Evolutionary conservation across 768 basidiomycete species (phyloP).

Genomic region (Pleurotus platypus): DNA sequence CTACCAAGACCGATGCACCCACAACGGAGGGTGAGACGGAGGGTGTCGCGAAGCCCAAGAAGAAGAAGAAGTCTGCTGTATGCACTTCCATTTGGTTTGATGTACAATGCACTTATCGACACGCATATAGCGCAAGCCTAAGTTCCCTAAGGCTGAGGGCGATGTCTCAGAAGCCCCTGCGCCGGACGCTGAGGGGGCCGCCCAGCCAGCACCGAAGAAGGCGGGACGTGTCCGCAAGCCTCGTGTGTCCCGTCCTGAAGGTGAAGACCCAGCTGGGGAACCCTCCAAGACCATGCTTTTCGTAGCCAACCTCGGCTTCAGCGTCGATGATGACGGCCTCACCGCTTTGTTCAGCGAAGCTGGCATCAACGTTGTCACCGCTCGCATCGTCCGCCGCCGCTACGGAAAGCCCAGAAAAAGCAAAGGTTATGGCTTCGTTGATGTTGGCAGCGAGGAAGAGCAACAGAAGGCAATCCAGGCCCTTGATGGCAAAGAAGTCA

Average conservation of each 20-base stretch:
- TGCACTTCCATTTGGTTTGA: slow-evolving; percentile 21
- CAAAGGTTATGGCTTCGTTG: slow-evolving; percentile 98
- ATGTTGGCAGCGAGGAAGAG: slow-evolving; percentile 84
- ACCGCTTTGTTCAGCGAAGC: slow-evolving; percentile 81
- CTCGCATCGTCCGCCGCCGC: slow-evolving; percentile 84
- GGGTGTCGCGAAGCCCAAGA: slow-evolving; percentile 79
- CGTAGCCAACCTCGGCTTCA: slow-evolving; percentile 97
- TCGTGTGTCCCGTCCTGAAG: slow-evolving; percentile 64
- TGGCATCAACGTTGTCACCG: slow-evolving; percentile 76
- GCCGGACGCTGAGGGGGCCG: slow-evolving; percentile 29
- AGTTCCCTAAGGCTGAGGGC: slow-evolving; percentile 39
- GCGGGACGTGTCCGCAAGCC: slow-evolving; percentile 52
- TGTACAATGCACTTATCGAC: slow-evolving; percentile 17
- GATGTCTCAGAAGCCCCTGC: slow-evolving; percentile 33
- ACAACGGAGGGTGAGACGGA: slow-evolving; percentile 47
- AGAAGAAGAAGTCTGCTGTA: slow-evolving; percentile 70
- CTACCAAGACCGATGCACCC: slow-evolving; percentile 51
- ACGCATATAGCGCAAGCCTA: slow-evolving; percentile 54
- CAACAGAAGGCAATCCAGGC: slow-evolving; percentile 89
- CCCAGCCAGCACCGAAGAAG: slow-evolving; percentile 39
- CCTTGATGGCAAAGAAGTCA: slow-evolving; percentile 84
- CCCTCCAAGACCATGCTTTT: slow-evolving; percentile 89
- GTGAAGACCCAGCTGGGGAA: slow-evolving; percentile 83
- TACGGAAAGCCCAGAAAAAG: slow-evolving; percentile 83
- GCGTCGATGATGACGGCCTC: slow-evolving; percentile 82